A percentile compares a stretch with the other conserved stretches of the same genome.
Conservation (phyloP, 768 basidiomycete species). For the Suillus placidus region DNA sequence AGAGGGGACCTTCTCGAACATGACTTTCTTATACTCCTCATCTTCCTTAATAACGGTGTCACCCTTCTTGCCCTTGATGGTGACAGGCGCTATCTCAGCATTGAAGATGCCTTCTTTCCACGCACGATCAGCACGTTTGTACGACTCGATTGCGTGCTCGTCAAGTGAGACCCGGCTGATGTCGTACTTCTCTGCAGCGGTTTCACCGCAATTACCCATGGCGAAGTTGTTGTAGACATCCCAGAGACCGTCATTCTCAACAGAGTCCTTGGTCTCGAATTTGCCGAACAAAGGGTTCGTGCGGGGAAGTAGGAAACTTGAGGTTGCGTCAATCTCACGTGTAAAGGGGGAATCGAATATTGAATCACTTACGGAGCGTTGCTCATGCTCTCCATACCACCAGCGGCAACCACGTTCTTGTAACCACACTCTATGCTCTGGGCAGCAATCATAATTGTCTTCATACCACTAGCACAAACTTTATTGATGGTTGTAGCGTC, state of each 20-base stretch:
- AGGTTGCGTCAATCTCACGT: slow-evolving; percentile 10
- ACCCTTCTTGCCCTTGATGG: slow-evolving; percentile 92
- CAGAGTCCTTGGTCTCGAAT: slow-evolving; percentile 82
- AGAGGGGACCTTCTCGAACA: slow-evolving; percentile 90
- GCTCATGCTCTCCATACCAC: slow-evolving; percentile 99
- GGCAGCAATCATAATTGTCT: slow-evolving; percentile 91
- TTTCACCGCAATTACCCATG: slow-evolving; percentile 98
- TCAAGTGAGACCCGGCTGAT: slow-evolving; percentile 91
- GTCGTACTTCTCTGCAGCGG: slow-evolving; percentile 74
- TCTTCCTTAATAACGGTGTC: slow-evolving; percentile 90
- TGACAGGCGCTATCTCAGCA: slow-evolving; percentile 87
- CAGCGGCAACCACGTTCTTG: slow-evolving; percentile 84
- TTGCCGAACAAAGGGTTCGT: slow-evolving; percentile 87
- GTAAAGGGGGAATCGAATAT: slow-evolving; percentile 9
- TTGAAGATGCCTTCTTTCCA: slow-evolving; percentile 87
- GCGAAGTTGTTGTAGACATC: slow-evolving; percentile 98
- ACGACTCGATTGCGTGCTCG: slow-evolving; percentile 91
- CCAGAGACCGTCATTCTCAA: slow-evolving; percentile 92
- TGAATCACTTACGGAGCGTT: slow-evolving; percentile 83
- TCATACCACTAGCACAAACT: slow-evolving; percentile 98
- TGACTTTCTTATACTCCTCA: slow-evolving; percentile 97
- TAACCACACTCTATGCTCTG: slow-evolving; percentile 90
- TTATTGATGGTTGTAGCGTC: slow-evolving; percentile 99
- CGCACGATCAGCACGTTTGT: slow-evolving; percentile 88
- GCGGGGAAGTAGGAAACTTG: slow-evolving; percentile 80